Base-by-base conservation (phyloP, 2,329 filamentous ascomycete species). In the Fusarium temperatum region DNA sequence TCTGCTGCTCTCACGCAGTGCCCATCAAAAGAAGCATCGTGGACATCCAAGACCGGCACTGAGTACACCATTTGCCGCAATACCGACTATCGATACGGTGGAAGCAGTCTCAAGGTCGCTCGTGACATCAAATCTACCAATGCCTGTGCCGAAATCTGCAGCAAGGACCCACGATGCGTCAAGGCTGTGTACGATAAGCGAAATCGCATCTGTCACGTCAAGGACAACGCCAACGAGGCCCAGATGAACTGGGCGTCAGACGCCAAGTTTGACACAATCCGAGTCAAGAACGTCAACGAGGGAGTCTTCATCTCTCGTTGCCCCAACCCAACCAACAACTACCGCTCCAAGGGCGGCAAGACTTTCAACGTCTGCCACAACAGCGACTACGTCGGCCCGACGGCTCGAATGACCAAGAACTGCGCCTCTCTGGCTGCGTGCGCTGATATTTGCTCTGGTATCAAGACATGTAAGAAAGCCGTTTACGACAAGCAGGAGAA, bases 401-500 rank as follows among this genome's bases (percentile, higher is more conserved):
- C 69, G 1, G 38, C 50, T 0, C 50, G 22, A 24, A 63, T 68
- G 24, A 57, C 68, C 32, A 73, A 73, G 26, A 53, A 56, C 28
- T 50, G 51, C 9, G 63, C 68, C 12, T 62, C 63, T 48, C 60
- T 75, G 3, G 64, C 68, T 18, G 71, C 72, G 3, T 75, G 72
- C 3, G 72, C 72, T 24, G 72, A 74, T 8, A 51, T 72, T 15
- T 75, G 72, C 58, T 69, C 72, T 13, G 62, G 44, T 10, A 66
- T 59, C 8, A 51, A 58, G 15, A 45, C 47, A 6, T 75, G 72
- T 20, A 69, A 38, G 4, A 75, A 75, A 28, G 72, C 72, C 9
- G 76, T 78, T 3, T 77, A 72, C 12, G 75, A 78, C 22, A 68
- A 58, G 51, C 59, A 59, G 51, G 65, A 73, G 8, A 78, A 78